phyloP scores from a whole-genome alignment of 2,329 filamentous ascomycete species.

The Microsporum ferrugineum region DNA sequence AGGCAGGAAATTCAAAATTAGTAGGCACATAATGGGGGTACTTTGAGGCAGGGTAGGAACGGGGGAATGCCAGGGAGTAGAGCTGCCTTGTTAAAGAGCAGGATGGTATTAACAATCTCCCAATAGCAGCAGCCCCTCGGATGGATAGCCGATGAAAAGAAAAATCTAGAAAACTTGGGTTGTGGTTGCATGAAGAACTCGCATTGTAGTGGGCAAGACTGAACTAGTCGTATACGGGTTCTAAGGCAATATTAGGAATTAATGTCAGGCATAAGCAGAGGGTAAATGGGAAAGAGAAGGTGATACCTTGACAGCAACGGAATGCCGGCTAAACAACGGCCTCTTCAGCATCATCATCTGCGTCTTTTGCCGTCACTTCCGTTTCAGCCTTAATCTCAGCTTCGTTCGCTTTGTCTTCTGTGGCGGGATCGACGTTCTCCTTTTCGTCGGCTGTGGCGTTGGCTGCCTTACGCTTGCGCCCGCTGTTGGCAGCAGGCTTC shows the following conservation, averaged over 20 bases:
- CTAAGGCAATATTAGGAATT: neutral
- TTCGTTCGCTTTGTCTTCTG: neutral
- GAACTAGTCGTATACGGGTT: neutral
- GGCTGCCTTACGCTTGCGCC: slow-evolving; percentile 10
- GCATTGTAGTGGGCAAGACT: neutral
- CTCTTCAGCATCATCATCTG: neutral
- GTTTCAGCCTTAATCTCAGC: neutral
- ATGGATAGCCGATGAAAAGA: too few species aligned
- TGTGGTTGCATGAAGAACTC: too few species aligned
- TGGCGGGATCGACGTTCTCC: neutral
- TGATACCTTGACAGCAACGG: neutral
- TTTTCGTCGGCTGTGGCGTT: neutral
- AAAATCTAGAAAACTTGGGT: too few species aligned
- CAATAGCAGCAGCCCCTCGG: too few species aligned
- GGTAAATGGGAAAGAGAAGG: neutral
- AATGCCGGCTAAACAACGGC: neutral
- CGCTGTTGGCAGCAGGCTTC: slow-evolving; percentile 7
- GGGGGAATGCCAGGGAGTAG: neutral
- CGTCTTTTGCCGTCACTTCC: neutral
- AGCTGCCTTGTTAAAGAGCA: neutral
- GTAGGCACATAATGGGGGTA: neutral
- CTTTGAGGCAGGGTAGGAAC: neutral
- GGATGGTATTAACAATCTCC: neutral
- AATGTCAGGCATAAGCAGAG: neutral
- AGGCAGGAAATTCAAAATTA: neutral